These are phyloP conservation scores for Globisporangium middletonii DNA, from an alignment of 352 stramenopile genomes.

Conservation along the genomic window DNA sequence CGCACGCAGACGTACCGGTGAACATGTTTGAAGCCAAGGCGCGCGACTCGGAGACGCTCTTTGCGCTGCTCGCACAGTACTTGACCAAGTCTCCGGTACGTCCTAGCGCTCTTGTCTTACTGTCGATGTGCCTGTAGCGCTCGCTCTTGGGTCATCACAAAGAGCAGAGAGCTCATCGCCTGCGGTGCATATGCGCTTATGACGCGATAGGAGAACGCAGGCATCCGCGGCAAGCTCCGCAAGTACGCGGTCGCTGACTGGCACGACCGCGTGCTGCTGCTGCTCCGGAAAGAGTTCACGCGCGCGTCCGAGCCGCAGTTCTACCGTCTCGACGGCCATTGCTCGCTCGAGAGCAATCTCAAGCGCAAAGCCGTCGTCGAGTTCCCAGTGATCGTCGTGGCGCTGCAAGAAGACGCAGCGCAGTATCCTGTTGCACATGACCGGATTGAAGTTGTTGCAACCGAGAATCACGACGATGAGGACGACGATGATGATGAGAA, in stretches of 20 bases:
- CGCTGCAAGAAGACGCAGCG: slow-evolving; percentile 30
- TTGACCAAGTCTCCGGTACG: slow-evolving; percentile 50
- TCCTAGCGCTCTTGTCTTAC: not conserved
- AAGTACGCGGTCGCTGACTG: slow-evolving; percentile 51
- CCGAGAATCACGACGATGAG: slow-evolving; percentile 1
- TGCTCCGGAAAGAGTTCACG: slow-evolving; percentile 79
- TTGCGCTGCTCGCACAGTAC: slow-evolving; percentile 55
- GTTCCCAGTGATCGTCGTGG: slow-evolving; percentile 70
- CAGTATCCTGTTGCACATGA: slow-evolving; percentile 61
- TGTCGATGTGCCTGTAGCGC: not conserved
- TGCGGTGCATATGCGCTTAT: not conserved
- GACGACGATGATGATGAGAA: not conserved
- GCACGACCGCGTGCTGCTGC: slow-evolving; percentile 45
- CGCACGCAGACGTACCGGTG: slow-evolving; percentile 36
- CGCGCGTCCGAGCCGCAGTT: slow-evolving; percentile 58
- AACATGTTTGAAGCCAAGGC: slow-evolving; percentile 46
- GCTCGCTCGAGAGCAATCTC: slow-evolving; percentile 61
- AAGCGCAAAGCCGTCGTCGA: slow-evolving; percentile 77
- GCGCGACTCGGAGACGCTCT: slow-evolving; percentile 45
- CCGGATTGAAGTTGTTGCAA: slow-evolving; percentile 51
- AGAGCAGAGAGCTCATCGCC: no score
- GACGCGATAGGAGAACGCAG: slow-evolving; percentile 54
- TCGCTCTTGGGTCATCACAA: no score
- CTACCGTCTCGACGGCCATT: slow-evolving; percentile 60
- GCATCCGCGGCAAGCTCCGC: slow-evolving; percentile 62